These are phyloP conservation scores for Trichoderma atroviride DNA, from an alignment of 2,329 filamentous ascomycete species.

Conservation along the genomic window DNA sequence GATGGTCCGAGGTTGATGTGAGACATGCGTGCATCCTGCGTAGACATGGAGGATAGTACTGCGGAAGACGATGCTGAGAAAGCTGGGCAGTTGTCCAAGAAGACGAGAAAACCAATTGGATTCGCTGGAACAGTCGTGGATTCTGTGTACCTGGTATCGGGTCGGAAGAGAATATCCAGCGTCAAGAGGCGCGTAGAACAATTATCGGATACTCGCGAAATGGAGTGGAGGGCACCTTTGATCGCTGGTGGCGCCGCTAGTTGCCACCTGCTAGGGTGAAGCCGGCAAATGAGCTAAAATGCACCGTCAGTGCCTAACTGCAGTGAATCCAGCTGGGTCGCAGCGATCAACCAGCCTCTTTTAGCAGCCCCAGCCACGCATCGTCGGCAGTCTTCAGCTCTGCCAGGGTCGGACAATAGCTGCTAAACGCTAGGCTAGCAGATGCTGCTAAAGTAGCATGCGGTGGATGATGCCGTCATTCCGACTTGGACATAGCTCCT, in stretches of 20 bases:
- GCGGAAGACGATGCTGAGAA: background rate
- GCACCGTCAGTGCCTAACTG: background rate
- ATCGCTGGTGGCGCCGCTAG: background rate
- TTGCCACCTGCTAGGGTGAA: conserved; percentile 11
- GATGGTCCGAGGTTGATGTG: background rate
- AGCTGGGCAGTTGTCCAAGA: background rate
- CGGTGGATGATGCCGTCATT: background rate
- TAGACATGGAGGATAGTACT: background rate
- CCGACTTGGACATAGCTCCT: background rate
- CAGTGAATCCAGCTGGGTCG: background rate
- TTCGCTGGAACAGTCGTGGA: background rate
- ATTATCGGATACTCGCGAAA: background rate
- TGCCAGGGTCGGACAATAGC: conserved; percentile 6
- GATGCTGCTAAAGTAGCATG: background rate
- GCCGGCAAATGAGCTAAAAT: background rate
- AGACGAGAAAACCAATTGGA: background rate
- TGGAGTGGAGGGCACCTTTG: background rate
- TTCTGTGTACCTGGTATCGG: no score
- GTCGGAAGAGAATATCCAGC: background rate
- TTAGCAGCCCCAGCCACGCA: background rate
- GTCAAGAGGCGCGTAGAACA: background rate
- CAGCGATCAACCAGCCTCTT: background rate
- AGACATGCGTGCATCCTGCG: background rate
- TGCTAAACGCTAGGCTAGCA: background rate
- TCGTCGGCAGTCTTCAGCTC: conserved; percentile 3